Evolutionary conservation across 371 early-diverging fungal genomes (phyloP).

Genomic region (Batkoa obscura): DNA sequence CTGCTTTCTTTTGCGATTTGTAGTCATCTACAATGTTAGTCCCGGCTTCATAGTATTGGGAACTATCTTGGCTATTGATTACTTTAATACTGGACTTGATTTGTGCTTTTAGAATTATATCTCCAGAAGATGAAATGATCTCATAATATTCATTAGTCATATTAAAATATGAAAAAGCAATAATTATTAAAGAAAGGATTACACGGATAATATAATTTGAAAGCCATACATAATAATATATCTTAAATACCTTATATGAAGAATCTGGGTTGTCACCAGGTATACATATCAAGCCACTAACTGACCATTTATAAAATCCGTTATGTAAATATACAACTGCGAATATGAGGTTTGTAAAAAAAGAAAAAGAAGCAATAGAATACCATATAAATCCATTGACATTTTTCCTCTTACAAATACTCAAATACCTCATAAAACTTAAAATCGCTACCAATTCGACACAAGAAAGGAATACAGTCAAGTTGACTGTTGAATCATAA

Average conservation of each 20-base stretch:
- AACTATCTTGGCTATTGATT: not conserved
- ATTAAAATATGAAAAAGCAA: constrained; percentile 1
- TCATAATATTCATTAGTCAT: not conserved
- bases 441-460: constrained; percentile 1
- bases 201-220: not conserved
- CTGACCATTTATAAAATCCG: not conserved
- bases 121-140: not conserved
- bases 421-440: constrained; percentile 1
- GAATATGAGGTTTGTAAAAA: not conserved
- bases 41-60: not conserved
- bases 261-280: not conserved
- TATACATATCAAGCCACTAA: not conserved
- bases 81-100: not conserved
- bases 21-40: not conserved
- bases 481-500: not conserved
- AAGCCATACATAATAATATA: not conserved
- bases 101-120: too few relatives aligned
- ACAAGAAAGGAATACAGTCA: not conserved
- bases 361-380: not conserved
- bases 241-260: not conserved
- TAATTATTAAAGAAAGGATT: not conserved
- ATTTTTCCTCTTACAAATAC: not conserved
- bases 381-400: not conserved
- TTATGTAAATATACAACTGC: not conserved
- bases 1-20: not conserved